These are phyloP conservation scores for Candida tammaniensis DNA, from an alignment of 805 yeast genomes.

Conservation along the genomic window DNA sequence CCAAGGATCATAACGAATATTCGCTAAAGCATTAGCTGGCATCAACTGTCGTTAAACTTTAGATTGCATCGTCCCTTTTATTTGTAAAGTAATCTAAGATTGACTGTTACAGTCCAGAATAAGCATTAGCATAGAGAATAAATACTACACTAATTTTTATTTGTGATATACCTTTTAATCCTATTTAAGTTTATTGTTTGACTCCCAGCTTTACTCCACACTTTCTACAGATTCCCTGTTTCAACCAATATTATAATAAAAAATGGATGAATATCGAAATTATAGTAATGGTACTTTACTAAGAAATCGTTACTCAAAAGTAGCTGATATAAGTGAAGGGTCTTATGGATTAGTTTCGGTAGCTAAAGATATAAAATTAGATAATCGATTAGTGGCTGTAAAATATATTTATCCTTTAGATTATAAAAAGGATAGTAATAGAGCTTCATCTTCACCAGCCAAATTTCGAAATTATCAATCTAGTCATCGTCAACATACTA, in stretches of 20 bases:
- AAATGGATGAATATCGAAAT: constrained; percentile 39
- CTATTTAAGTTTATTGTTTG: no score
- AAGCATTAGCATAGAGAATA: no score
- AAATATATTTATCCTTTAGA: constrained; percentile 73
- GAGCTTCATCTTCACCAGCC: constrained; percentile 38
- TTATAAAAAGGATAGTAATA: constrained; percentile 22
- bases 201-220: no score
- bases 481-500: constrained; percentile 9
- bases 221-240: no score
- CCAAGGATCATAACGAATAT: no score
- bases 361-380: constrained; percentile 63
- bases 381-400: constrained; percentile 66
- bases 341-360: constrained; percentile 90
- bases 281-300: constrained; percentile 46
- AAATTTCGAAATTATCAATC: constrained; percentile 18
- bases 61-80: no score
- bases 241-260: not conserved
- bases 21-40: no score
- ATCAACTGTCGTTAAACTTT: no score
- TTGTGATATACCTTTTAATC: no score
- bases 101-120: no score
- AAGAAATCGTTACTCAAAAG: constrained; percentile 60
- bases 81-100: no score
- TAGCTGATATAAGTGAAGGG: constrained; percentile 82
- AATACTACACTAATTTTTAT: no score